Evolutionary conservation across 2,329 filamentous ascomycete genomes (phyloP), one percentile per base, ranked within the genome.

Genomic region (Curvularia eragrostidis): DNA sequence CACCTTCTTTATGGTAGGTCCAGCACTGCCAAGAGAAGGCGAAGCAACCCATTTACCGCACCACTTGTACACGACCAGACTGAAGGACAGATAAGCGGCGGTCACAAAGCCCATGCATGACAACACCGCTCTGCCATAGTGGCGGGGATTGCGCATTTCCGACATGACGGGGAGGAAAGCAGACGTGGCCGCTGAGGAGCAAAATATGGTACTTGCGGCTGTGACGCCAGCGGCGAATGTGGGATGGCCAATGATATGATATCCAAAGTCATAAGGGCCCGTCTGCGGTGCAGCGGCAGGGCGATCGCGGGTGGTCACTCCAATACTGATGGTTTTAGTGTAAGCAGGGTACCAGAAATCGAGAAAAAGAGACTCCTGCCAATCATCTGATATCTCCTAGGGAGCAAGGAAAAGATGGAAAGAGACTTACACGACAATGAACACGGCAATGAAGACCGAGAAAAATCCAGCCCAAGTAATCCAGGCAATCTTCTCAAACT

Each of bases 91-190:
- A 66, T 89, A 89, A 0, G 82, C 82, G 0, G 81, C 80, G 0
- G 82, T 84, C 4, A 87, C 85, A 44, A 88, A 71, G 8, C 75
- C 78, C 85, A 87, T 87, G 72, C 83, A 86, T 13, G 82, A 72
- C 66, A 82, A 87, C 0, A 89, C 78, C 0, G 87, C 82, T 70
- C 87, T 88, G 58, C 80, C 81, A 71, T 84, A 89, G 63, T 88
- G 84, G 19, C 78, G 78, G 0, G 87, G 86, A 28, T 81, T 79
- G 26, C 59, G 79, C 86, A 89, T 89, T 75, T 89, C 87, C 0
- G 83, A 84, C 52, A 89, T 89, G 56, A 89, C 84, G 4, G 86
- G 85, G 1, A 89, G 75, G 66, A 88, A 89, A 1, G 85, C 84
- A 0, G 82, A 84, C 0, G 85, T 87, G 18, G 83, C 85, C 0